Conservation (phyloP, 176 grass and related monocot species). For the bread wheat (Triticum aestivum) region IWGSC_CS_RefSeq_v2.1 NC_057803.1:534269866-534270365, state of each 20-base stretch:
- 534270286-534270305: neutral
- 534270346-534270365: too few relatives aligned
- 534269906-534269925: neutral
- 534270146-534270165: too few relatives aligned
- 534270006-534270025: neutral
- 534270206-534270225: neutral
- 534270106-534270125: neutral
- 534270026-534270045: neutral
- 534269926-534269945: neutral
- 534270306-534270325: neutral
- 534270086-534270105: constrained; percentile 8
- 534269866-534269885: neutral
- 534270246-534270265: neutral
- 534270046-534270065: neutral
- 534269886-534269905: neutral
- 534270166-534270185: neutral
- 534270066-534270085: neutral
- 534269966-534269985: neutral
- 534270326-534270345: neutral
- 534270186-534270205: neutral
- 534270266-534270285: neutral
- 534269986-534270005: neutral
- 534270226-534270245: neutral
- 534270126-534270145: too few relatives aligned
- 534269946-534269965: neutral